A percentile compares a stretch with the other conserved stretches of the same genome.
Conservation (phyloP, 108 stramenopile genomes). For the Conticribra guillardii region DNA sequence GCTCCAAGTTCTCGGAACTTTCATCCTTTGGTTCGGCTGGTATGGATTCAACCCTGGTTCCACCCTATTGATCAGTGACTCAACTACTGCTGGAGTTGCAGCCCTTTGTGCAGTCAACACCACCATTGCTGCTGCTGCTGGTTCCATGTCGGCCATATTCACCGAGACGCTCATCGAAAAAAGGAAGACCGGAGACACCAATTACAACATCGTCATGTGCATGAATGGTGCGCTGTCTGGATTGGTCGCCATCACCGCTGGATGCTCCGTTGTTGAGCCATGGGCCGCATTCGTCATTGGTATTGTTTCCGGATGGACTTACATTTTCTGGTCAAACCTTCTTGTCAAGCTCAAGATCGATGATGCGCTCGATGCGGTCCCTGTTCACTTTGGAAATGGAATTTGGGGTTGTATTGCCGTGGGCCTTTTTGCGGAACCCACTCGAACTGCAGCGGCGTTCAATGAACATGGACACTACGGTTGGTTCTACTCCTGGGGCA, state of each 20-base stretch:
- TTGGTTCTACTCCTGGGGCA: slow-evolving; percentile 55
- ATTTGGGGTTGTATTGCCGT: slow-evolving; percentile 88
- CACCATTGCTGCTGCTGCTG: slow-evolving; percentile 71
- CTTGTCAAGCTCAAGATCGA: slow-evolving; percentile 84
- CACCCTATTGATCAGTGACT: slow-evolving; percentile 60
- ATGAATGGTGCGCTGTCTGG: slow-evolving; percentile 89
- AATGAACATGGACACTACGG: slow-evolving; percentile 57
- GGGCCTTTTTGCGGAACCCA: slow-evolving; percentile 80
- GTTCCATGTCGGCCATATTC: slow-evolving; percentile 81
- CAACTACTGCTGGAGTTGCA: slow-evolving; percentile 46
- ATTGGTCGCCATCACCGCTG: slow-evolving; percentile 92
- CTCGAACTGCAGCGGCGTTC: slow-evolving; percentile 53
- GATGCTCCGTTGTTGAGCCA: slow-evolving; percentile 80
- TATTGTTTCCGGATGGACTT: slow-evolving; percentile 67
- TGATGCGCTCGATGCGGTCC: slow-evolving; percentile 92
- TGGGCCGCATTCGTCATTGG: slow-evolving; percentile 70
- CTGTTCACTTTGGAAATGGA: slow-evolving; percentile 90
- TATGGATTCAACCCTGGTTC: slow-evolving; percentile 95
- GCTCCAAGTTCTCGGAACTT: slow-evolving; percentile 84
- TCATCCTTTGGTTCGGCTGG: slow-evolving; percentile 95
- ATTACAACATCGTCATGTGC: slow-evolving; percentile 81
- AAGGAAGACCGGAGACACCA: slow-evolving; percentile 61
- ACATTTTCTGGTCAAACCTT: slow-evolving; percentile 63
- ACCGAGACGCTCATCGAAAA: slow-evolving; percentile 66
- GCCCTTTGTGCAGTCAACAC: slow-evolving; percentile 85